These are phyloP conservation scores for Chlamydomonas applanata DNA, from an alignment of 139 green algal species.

Conservation along the genomic window DNA sequence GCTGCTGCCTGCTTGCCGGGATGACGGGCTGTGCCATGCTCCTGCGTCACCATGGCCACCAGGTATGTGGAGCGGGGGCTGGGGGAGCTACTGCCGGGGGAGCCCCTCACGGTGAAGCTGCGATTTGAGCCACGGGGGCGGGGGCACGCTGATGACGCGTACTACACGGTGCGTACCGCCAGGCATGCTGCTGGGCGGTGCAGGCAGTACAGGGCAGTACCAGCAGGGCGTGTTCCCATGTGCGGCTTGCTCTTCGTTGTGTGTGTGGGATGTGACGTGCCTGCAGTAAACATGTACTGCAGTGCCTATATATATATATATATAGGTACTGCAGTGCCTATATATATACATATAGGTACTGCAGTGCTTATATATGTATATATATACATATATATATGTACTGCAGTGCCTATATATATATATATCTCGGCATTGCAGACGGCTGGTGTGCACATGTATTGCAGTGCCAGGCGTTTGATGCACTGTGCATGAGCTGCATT, in stretches of 20 bases:
- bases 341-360: neutral
- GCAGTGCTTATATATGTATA: no score
- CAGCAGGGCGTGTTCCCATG: neutral
- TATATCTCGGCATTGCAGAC: no score
- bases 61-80: constrained; percentile 37
- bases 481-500: no score
- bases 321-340: neutral
- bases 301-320: no score
- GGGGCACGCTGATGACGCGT: constrained; percentile 33
- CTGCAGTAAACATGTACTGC: no score
- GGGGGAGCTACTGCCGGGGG: constrained; percentile 15
- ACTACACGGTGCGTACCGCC: constrained; percentile 33
- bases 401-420: neutral
- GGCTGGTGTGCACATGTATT: no score
- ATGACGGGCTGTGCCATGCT: neutral
- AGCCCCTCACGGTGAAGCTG: constrained; percentile 30
- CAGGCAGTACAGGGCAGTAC: neutral
- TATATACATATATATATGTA: neutral
- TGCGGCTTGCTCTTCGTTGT: neutral
- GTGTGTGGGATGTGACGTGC: no score
- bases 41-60: neutral
- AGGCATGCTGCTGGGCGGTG: neutral
- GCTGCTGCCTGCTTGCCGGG: no score
- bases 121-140: constrained; percentile 37
- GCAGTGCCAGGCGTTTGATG: no score